Evolutionary conservation across 345 rosid genomes (phyloP).

Genomic region (Capsella bursapastoris): DNA sequence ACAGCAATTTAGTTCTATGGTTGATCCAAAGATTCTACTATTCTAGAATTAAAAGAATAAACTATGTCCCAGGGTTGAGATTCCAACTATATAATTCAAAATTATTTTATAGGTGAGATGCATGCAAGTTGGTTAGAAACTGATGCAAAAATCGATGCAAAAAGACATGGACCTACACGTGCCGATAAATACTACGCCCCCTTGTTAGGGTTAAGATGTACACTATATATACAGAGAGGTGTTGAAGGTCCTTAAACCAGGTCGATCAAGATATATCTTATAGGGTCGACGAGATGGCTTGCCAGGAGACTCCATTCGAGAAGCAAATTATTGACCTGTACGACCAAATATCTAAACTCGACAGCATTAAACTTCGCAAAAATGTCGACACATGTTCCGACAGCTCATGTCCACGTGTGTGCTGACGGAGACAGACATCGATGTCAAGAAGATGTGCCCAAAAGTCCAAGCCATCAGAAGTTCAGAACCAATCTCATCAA

Average conservation of each 20-base stretch:
- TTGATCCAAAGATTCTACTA: background rate
- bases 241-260: background rate
- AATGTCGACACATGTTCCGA: background rate
- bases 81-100: background rate
- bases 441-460: background rate
- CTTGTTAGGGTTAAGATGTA: no score
- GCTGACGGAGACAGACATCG: background rate
- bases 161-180: background rate
- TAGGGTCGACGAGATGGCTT: background rate
- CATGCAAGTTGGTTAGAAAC: background rate
- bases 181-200: background rate
- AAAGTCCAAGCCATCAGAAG: background rate
- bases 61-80: background rate
- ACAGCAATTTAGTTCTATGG: no score
- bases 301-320: background rate
- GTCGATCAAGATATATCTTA: background rate
- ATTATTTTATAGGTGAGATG: background rate
- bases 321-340: conserved; percentile 5
- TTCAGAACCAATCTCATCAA: conserved; percentile 5
- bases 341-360: background rate
- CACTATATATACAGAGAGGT: background rate
- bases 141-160: background rate
- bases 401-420: background rate
- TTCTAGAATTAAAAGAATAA: background rate
- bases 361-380: background rate